Base-by-base conservation (phyloP, 495 filamentous ascomycete genomes). In the Penicillium turbatum region DNA sequence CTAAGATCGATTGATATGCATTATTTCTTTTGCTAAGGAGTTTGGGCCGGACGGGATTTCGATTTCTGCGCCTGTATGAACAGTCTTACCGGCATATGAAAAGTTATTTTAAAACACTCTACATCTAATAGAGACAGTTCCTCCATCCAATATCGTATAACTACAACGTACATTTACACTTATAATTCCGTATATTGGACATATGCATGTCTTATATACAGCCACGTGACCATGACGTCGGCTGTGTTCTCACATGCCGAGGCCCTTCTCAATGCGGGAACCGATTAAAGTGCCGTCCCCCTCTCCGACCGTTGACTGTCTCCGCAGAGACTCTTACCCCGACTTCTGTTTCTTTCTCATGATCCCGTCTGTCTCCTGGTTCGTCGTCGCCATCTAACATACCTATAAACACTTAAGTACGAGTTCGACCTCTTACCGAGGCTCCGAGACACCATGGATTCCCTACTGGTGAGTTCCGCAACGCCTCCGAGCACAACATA, bases 181-280 rank as follows among this genome's bases (percentile, higher is more conserved):
- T n/a, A 5, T 8, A 27, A 39, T n/a, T 32, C 36, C 16, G 29
- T 43, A 53, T 16, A 17, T 29, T 34, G 42, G 12, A 37, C 4
- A 35, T 38, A 3, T n/a, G 34, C 1, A 52, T 16, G 10, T 51
- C 26, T 41, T 38, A 36, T 43, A 38, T 35, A 50, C 7, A 21
- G 34, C 41, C 71, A 71, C 70, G 69, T 72, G 71, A 70, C 64
- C 67, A 69, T 74, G 72, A 74, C 72, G 70, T 74, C 55, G 56
- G 59, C 59, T 60, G 52, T 57, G 35, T 27, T 59, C 69, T 72
- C 72, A 74, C 72, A 74, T 74, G 72, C 72, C 72, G 68, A 71
- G 72, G 72, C 65, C 65, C 66, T 69, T 67, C 57, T 41, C 49
- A 31, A 27, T 52, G 52, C 56, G 46, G 45, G 53, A 57, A 54